Base-by-base conservation (phyloP, 441 rosid species). In the Adansonia madagascariensis region DNA sequence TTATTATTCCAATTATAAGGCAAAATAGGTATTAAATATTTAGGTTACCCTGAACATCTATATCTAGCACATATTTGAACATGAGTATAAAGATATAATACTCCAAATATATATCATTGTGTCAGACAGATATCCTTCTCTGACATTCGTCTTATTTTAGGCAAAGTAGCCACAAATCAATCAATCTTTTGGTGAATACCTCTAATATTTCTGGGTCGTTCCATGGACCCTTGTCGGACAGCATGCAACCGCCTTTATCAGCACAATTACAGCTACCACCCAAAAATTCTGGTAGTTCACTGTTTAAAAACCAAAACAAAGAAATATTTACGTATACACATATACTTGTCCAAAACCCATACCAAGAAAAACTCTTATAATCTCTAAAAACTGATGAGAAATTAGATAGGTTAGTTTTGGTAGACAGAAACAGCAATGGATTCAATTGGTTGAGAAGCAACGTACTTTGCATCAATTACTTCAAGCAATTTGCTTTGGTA, bases 161-260 rank as follows among this genome's bases (percentile, higher is more conserved):
- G 5, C 27, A 61, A 56, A 8, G 20, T 18, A 56, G 55, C 4
- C 55, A 3, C 12, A 43, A 55, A n/a, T 1, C 14, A 53, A 59
- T 17, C 12, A 59, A 59, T 75, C 18, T 50, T 53, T 52, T 18
- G 65, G 24, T 50, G 20, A 56, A 55, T 24, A 92, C 97, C 91
- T 90, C 90, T 57, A 90, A 55, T 56, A 91, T 86, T n/a, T 92
- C 92, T 0, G 87, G 88, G 82, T 88, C 86, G 76, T 93, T 91
- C 97, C 98, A 95, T 14, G 98, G 98, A 11, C 98, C 97, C 85
- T 93, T 95, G 62, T 93, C 97, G 31, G 97, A 91, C 31, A 88
- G 88, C 93, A 95, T 85, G 63, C 98, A 91, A 8, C 98, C 98
- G 2, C 98, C 97, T 81, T 86, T 88, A 24, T 90, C 93, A 0